Base-by-base conservation (phyloP, 129 eudicot genomes). In the Centaurea solstitialis region DNA sequence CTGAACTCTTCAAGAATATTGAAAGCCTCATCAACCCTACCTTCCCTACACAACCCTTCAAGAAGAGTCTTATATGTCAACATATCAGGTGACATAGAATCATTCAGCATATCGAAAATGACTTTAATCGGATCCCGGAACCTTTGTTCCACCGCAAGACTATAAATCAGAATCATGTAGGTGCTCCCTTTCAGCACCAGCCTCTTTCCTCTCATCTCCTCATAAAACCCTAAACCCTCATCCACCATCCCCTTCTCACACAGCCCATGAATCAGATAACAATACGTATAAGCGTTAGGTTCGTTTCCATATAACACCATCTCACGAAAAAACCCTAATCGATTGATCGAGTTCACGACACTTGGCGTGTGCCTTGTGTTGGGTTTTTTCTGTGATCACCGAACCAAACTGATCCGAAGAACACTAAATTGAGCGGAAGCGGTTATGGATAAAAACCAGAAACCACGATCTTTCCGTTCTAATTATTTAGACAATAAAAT, bases 241-340 rank as follows among this genome's bases (percentile, higher is more conserved):
- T 72, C 82, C 76, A 90, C 93, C 76, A 92, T 86, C 76, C 92
- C 99, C 84, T 92, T 95, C 90, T 95, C 99, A 84, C 99, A 95
- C 74, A 89, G 72, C 33, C 97, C 99, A 45, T 81, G 92, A 10
- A 77, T 88, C 79, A 95, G 24, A 86, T 90, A 92, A 81, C 97
- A 88, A 68, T 87, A 95, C 0, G 89, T 92, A 72, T 86, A 90
- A 39, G 79, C 79, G 81, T 92, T 92, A 0, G 99, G 93, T 70
- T 89, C 97, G 33, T 93, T 90, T 2, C 87, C 89, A 84, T 95
- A 92, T 82, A 95, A 84, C 4, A 82, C 87, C 99, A 95, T 92
- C 47, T 95, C 99, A 4, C 87, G 87, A 64, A 92, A n/a, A 92
- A 30, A 92, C 87, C 74, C 97, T 38, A 68, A 92, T 74, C 0